Evolutionary conservation across 2,329 filamentous ascomycete species (phyloP), one percentile per base, ranked within the genome.

Genomic region (Trichoderma polysporum): DNA sequence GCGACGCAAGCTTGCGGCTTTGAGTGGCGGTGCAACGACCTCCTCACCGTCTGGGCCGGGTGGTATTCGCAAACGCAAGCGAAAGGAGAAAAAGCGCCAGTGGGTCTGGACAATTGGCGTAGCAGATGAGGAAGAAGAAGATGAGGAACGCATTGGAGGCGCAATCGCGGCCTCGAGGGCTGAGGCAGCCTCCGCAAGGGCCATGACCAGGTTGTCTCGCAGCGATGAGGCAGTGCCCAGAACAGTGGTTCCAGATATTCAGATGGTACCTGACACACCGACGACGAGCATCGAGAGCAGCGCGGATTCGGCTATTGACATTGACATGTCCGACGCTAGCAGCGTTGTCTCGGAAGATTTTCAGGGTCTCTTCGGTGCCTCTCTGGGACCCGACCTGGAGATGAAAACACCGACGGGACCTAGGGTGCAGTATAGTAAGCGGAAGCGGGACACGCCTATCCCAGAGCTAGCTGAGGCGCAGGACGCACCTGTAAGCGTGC

Each of bases 31-130:
- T 33, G 79, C 81, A 1, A 69, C 79, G 1, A 80, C 78, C 1
- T 33, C 37, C 33, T 39, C 60, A 19, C 81, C 83, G 0, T 77
- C 78, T 0, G 82, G 77, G 1, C 71, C 76, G 4, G 79, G 77
- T 0, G 82, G 82, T 2, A 78, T 85, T 56, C 81, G 82, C n/a
- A 88, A 87, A 74, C 79, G 83, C 10, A 86, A 82, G 68, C 74
- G 78, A 35, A 81, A 80, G 73, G 87, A 89, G 70, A 89, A 87
- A 81, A 88, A 85, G 76, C 80, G 87, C 13, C 84, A 84, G 50
- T 90, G 87, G 88, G 85, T 88, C 39, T 90, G 88, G 88, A 90
- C 88, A 1, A 88, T 90, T 52, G 85, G 84, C 2, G 82, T 83
- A 67, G 84, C 85, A 1, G 82, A 81, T 1, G 80, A 83, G 8